A percentile compares a stretch with the other conserved stretches of the same genome.
Conservation (phyloP, 768 basidiomycete genomes). For the Paxillus ammoniavirescens region DNA sequence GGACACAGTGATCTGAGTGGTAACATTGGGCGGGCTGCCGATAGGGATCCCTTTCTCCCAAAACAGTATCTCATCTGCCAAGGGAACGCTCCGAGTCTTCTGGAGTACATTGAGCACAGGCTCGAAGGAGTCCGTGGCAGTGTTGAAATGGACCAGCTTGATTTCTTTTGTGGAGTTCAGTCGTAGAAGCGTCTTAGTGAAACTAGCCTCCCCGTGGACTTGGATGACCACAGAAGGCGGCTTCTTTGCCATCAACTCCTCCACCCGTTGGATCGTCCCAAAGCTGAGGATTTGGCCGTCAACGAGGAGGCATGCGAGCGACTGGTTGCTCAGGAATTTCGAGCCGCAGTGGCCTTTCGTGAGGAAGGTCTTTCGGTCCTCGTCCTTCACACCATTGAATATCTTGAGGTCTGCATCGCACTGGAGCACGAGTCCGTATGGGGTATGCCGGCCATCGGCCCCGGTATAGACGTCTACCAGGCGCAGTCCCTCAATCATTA, state of each 20-base stretch:
- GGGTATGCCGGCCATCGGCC: constrained; percentile 22
- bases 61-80: constrained; percentile 50
- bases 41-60: constrained; percentile 40
- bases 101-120: constrained; percentile 61
- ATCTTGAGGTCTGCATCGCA: constrained; percentile 37
- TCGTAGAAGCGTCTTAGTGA: constrained; percentile 37
- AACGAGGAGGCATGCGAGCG: constrained; percentile 50
- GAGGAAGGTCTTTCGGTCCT: constrained; percentile 38
- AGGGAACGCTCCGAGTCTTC: constrained; percentile 40
- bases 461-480: constrained; percentile 37
- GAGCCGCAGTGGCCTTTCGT: constrained; percentile 33
- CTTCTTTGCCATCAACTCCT: constrained; percentile 45
- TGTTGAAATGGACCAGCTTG: constrained; percentile 56
- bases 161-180: constrained; percentile 37
- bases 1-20: constrained; percentile 25
- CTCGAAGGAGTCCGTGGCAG: constrained; percentile 60
- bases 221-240: constrained; percentile 55
- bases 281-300: constrained; percentile 51
- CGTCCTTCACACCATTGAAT: constrained; percentile 31
- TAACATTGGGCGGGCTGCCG: constrained; percentile 4
- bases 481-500: constrained; percentile 37
- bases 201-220: constrained; percentile 43
- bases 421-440: constrained; percentile 42
- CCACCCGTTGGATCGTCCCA: constrained; percentile 52
- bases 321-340: constrained; percentile 51